Evolutionary conservation across 345 rosid genomes (phyloP).

Genomic region (Gossypium longicalyx): DNA sequence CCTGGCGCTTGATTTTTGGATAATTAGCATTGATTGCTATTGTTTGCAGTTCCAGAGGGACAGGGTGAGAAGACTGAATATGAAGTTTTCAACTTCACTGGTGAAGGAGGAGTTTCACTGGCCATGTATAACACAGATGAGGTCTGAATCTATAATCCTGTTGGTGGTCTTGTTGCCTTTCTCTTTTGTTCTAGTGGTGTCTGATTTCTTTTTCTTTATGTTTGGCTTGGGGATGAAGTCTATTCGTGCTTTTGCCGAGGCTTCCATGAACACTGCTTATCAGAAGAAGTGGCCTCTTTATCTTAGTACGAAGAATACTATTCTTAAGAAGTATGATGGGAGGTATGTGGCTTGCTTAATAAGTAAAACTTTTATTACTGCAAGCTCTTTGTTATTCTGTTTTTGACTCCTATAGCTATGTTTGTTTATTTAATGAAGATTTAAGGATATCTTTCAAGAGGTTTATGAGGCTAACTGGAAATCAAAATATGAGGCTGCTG

Average conservation of each 20-base stretch:
- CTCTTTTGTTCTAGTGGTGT: slow-evolving; percentile 2
- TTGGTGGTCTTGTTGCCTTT: not conserved
- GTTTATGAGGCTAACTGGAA: slow-evolving; percentile 94
- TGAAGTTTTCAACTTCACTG: slow-evolving; percentile 81
- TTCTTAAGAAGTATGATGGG: slow-evolving; percentile 98
- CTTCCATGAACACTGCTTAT: slow-evolving; percentile 90
- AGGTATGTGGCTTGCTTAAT: slow-evolving; percentile 44
- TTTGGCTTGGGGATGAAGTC: slow-evolving; percentile 49
- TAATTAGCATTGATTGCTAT: not conserved
- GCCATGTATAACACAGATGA: slow-evolving; percentile 99
- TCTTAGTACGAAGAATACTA: slow-evolving; percentile 96
- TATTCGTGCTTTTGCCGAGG: slow-evolving; percentile 81
- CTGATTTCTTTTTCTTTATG: slow-evolving; percentile 8
- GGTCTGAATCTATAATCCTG: slow-evolving; percentile 34
- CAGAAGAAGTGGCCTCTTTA: slow-evolving; percentile 98
- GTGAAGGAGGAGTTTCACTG: slow-evolving; percentile 89
- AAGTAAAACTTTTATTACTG: not conserved
- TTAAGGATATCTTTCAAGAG: slow-evolving; percentile 97
- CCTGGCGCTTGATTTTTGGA: not conserved
- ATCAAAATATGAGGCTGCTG: slow-evolving; percentile 87
- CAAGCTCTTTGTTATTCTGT: not conserved
- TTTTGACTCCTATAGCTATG: not conserved
- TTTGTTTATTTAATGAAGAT: slow-evolving; percentile 44
- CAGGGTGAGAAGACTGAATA: slow-evolving; percentile 61
- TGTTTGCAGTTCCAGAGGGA: slow-evolving; percentile 69